A percentile compares a stretch with the other conserved stretches of the same genome.
These are phyloP conservation scores for Carex parvula DNA, from an alignment of 176 grass and related monocot genomes.

Conservation along the genomic window DNA sequence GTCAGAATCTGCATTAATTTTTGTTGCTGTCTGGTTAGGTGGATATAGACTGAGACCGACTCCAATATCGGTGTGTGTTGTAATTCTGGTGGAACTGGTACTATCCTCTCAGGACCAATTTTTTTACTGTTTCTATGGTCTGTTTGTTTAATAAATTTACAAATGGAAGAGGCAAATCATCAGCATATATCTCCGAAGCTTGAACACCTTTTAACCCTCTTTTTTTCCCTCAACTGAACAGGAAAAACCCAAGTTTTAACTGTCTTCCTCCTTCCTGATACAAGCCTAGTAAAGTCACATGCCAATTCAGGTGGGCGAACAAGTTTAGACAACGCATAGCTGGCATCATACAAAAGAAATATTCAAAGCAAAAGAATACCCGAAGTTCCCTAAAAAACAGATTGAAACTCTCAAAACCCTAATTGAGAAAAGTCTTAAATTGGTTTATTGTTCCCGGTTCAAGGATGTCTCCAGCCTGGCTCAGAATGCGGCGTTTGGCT, in stretches of 20 bases:
- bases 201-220: constrained; percentile 1
- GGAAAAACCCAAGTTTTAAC: constrained; percentile 60
- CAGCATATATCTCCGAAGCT: not conserved
- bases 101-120: not conserved
- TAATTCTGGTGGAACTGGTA: not conserved
- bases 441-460: constrained; percentile 55
- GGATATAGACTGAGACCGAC: not conserved
- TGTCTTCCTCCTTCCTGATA: constrained; percentile 75
- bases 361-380: constrained; percentile 78
- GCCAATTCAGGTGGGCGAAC: constrained; percentile 43
- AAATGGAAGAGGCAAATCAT: not conserved
- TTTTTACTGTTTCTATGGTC: not conserved
- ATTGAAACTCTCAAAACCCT: constrained; percentile 50
- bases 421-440: constrained; percentile 54
- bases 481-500: constrained; percentile 79
- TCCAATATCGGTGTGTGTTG: no score
- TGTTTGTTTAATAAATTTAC: not conserved
- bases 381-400: constrained; percentile 44
- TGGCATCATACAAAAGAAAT: constrained; percentile 87
- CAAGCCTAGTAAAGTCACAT: constrained; percentile 88
- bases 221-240: constrained; percentile 27
- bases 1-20: not conserved
- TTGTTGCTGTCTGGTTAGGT: not conserved
- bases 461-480: constrained; percentile 54
- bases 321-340: constrained; percentile 75